These are phyloP conservation scores for Histomonas meleagridis DNA, from an alignment of 208 protist genomes.

Conservation along the genomic window DNA sequence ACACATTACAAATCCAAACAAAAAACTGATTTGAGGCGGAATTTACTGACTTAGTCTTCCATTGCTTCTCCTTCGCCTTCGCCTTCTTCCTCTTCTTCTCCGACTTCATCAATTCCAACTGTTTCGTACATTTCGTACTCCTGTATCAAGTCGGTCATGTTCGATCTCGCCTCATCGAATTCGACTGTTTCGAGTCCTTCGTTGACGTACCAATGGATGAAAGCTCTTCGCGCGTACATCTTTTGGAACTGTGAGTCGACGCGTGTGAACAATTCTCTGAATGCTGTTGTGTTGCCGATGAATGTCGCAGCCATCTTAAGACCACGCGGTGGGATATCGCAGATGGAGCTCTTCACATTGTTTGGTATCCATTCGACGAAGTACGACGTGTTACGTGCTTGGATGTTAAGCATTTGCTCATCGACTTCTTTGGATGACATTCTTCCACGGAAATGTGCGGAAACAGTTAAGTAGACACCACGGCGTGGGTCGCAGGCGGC, in stretches of 20 bases:
- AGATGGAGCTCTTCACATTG: constrained; percentile 76
- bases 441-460: constrained; percentile 63
- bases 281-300: constrained; percentile 75
- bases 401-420: constrained; percentile 76
- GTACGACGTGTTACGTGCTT: constrained; percentile 80
- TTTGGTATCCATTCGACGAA: constrained; percentile 92
- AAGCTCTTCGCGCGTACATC: constrained; percentile 85
- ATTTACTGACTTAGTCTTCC: no score
- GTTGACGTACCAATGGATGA: constrained; percentile 65
- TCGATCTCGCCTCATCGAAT: constrained; percentile 57
- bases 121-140: constrained; percentile 29
- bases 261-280: constrained; percentile 80
- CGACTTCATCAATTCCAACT: neutral
- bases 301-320: constrained; percentile 70
- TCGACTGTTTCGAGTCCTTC: constrained; percentile 64
- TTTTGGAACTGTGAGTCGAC: constrained; percentile 79
- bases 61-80: no score
- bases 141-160: neutral
- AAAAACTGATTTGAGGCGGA: no score
- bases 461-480: constrained; percentile 61
- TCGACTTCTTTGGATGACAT: constrained; percentile 88
- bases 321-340: constrained; percentile 63
- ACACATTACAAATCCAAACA: no score
- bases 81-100: neutral
- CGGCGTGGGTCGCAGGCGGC: constrained; percentile 74